A percentile compares a stretch with the other conserved stretches of the same genome.
Evolutionary conservation across 352 stramenopile genomes (phyloP).

Genomic region (Phytophthora aleatoria): DNA sequence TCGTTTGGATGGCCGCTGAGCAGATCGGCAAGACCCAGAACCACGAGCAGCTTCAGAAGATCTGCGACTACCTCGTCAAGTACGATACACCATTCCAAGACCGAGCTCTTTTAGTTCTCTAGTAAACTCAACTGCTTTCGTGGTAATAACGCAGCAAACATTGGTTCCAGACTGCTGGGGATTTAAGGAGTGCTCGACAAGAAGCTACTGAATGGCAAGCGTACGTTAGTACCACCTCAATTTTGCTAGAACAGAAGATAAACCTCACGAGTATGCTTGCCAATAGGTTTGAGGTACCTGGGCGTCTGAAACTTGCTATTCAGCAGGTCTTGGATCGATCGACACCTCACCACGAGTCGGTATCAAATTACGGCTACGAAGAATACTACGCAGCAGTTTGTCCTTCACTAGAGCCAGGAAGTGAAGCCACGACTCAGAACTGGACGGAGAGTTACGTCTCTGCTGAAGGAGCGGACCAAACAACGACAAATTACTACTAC

Average conservation of each 20-base stretch:
- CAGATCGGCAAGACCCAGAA: slow-evolving; percentile 58
- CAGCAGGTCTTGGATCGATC: slow-evolving; percentile 61
- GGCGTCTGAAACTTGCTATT: slow-evolving; percentile 66
- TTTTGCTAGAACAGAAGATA: not conserved
- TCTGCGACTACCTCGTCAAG: slow-evolving; percentile 69
- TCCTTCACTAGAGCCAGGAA: slow-evolving; percentile 19
- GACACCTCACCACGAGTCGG: slow-evolving; percentile 5
- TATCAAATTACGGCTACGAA: slow-evolving; percentile 27
- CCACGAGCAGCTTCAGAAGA: slow-evolving; percentile 53
- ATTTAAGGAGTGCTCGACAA: slow-evolving; percentile 50
- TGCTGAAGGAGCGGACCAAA: slow-evolving; percentile 14
- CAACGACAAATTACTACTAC: slow-evolving; percentile 15
- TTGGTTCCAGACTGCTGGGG: slow-evolving; percentile 69
- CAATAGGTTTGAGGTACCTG: slow-evolving; percentile 53
- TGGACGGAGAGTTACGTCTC: slow-evolving; percentile 15
- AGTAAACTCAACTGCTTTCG: slow-evolving; percentile 9
- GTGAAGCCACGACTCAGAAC: slow-evolving; percentile 9
- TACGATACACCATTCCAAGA: slow-evolving; percentile 11
- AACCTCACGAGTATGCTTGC: not conserved
- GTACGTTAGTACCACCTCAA: slow-evolving; percentile 33
- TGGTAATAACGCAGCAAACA: slow-evolving; percentile 44
- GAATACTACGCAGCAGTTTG: slow-evolving; percentile 31
- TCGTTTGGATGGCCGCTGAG: slow-evolving; percentile 61
- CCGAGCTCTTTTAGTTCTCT: not conserved
- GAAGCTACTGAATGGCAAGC: slow-evolving; percentile 54